A percentile compares a stretch with the other conserved stretches of the same genome.
phyloP scores from a whole-genome alignment of 768 basidiomycete genomes.

The Leccinum subtestaceum region DNA sequence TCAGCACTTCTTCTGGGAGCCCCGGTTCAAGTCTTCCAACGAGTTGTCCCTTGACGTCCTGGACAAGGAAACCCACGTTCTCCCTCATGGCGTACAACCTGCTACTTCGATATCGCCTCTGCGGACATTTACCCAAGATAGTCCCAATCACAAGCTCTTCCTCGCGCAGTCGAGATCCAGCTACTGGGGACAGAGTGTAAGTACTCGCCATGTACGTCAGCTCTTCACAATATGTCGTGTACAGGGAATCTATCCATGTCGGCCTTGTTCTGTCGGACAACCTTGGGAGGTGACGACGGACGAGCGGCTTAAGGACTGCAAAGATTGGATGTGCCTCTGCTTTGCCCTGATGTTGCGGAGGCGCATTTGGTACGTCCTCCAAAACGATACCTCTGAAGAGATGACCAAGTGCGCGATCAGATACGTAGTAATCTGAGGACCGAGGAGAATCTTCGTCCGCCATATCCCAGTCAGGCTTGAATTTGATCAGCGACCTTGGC shows the following conservation, averaged over 20 bases:
- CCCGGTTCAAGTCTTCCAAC: slow-evolving; percentile 28
- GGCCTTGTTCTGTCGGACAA: background rate
- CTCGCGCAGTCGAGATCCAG: slow-evolving; percentile 58
- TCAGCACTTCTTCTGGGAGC: slow-evolving; percentile 29
- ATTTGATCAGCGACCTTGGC: slow-evolving; percentile 56
- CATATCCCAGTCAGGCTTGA: slow-evolving; percentile 79
- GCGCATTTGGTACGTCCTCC: slow-evolving; percentile 30
- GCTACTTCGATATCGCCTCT: slow-evolving; percentile 57
- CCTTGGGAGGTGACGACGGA: slow-evolving; percentile 20
- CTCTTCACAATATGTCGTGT: slow-evolving; percentile 53
- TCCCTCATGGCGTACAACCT: slow-evolving; percentile 61
- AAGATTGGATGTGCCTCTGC: slow-evolving; percentile 35
- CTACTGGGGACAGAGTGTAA: slow-evolving; percentile 58
- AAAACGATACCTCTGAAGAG: slow-evolving; percentile 64
- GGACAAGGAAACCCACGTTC: slow-evolving; percentile 51
- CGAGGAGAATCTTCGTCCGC: slow-evolving; percentile 54
- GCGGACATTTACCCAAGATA: slow-evolving; percentile 67
- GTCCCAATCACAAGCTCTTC: slow-evolving; percentile 75
- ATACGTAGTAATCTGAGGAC: slow-evolving; percentile 67
- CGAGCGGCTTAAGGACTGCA: slow-evolving; percentile 17
- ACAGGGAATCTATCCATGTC: slow-evolving; percentile 18
- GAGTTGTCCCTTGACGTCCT: slow-evolving; percentile 42
- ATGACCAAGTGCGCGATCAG: slow-evolving; percentile 65
- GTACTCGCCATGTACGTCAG: slow-evolving; percentile 67
- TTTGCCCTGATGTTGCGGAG: slow-evolving; percentile 5